A percentile compares a stretch with the other conserved stretches of the same genome.
Conservation (phyloP, 352 stramenopile genomes). For the Phytophthora tentaculata region DNA sequence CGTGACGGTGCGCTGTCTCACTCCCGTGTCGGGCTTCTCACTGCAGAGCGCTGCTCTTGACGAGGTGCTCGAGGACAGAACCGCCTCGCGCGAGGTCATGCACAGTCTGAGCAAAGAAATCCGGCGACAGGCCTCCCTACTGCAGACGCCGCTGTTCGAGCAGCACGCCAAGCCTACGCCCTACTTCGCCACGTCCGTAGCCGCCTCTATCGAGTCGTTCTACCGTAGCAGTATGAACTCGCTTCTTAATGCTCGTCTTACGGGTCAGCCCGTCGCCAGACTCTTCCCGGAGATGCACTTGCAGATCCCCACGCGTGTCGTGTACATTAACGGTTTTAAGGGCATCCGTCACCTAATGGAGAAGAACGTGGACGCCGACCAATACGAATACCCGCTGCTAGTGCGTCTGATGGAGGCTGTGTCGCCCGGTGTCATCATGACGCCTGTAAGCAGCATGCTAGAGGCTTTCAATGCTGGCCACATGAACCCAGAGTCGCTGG, state of each 20-base stretch:
- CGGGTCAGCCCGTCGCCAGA: constrained; percentile 72
- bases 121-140: constrained; percentile 80
- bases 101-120: constrained; percentile 90
- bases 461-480: constrained; percentile 94
- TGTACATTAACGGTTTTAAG: constrained; percentile 96
- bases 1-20: constrained; percentile 81
- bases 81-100: constrained; percentile 84
- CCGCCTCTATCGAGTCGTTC: constrained; percentile 92
- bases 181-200: constrained; percentile 91
- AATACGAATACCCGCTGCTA: constrained; percentile 81
- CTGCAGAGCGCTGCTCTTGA: constrained; percentile 70
- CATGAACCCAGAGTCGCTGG: constrained; percentile 92
- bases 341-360: constrained; percentile 85
- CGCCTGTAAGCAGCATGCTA: constrained; percentile 90
- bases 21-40: constrained; percentile 80
- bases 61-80: constrained; percentile 80
- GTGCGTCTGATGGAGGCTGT: constrained; percentile 86
- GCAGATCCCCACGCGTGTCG: constrained; percentile 92
- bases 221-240: constrained; percentile 94
- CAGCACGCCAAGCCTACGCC: constrained; percentile 91
- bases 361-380: constrained; percentile 84
- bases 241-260: constrained; percentile 89
- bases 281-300: constrained; percentile 95
- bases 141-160: constrained; percentile 91
- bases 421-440: constrained; percentile 93